Percentiles rank a stretch among this genome's conserved stretches.
These are phyloP conservation scores for Colletotrichum musicola DNA, from an alignment of 2,329 filamentous ascomycete species.

Conservation along the genomic window DNA sequence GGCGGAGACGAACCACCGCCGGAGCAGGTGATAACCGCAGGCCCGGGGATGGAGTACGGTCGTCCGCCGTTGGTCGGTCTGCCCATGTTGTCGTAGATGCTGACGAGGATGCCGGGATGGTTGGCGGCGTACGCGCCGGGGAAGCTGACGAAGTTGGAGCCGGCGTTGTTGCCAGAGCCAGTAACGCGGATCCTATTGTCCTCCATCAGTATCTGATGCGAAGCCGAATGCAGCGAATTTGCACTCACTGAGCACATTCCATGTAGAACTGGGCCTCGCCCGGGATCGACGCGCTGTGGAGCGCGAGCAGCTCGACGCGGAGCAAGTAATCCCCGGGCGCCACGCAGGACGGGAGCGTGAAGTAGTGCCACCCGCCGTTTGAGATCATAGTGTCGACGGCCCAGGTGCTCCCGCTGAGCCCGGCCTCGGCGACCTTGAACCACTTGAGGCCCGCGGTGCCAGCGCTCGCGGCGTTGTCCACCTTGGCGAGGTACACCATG, in stretches of 20 bases:
- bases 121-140: conserved; percentile 44
- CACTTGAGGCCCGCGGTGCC: conserved; percentile 54
- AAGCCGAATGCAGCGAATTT: rapidly evolving
- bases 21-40: conserved; percentile 36
- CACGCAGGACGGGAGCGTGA: conserved; percentile 54
- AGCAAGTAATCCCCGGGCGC: conserved; percentile 58
- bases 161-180: conserved; percentile 39
- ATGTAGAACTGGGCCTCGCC: conserved; percentile 45
- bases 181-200: conserved; percentile 42
- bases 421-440: conserved; percentile 66
- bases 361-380: conserved; percentile 48
- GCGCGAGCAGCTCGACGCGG: conserved; percentile 56
- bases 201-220: neutral
- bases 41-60: conserved; percentile 52
- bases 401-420: conserved; percentile 46
- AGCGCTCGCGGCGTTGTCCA: conserved; percentile 58
- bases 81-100: conserved; percentile 48
- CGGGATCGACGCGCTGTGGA: conserved; percentile 51
- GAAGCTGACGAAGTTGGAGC: conserved; percentile 44
- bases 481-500: conserved; percentile 61
- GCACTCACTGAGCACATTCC: conserved; percentile 42
- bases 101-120: conserved; percentile 45
- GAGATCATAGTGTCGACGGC: conserved; percentile 46
- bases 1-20: conserved; percentile 20
- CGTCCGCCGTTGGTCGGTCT: conserved; percentile 45